These are phyloP conservation scores for Calonectria naviculata DNA, from an alignment of 2,329 filamentous ascomycete species.

Conservation along the genomic window DNA sequence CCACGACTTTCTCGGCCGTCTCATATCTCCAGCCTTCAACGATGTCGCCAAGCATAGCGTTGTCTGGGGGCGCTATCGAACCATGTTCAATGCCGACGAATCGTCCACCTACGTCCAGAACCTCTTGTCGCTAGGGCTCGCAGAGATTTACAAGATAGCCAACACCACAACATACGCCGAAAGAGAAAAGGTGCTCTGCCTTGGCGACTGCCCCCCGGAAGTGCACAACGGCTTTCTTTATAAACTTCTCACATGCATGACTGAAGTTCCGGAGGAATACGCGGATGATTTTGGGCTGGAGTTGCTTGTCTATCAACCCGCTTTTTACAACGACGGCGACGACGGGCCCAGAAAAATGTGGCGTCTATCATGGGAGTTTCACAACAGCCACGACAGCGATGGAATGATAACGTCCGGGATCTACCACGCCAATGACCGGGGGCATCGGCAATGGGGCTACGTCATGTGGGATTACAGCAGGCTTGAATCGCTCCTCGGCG, in stretches of 20 bases:
- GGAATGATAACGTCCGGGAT: not conserved
- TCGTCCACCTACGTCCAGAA: not conserved
- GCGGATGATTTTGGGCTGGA: not conserved
- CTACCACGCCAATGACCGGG: not conserved
- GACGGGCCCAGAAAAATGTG: not conserved
- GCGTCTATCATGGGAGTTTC: not conserved
- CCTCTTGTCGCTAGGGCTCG: not conserved
- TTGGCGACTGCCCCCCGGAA: not conserved
- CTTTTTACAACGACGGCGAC: not conserved
- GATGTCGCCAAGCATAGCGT: not conserved
- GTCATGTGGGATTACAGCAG: not conserved
- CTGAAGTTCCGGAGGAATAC: not conserved
- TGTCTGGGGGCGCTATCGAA: not conserved
- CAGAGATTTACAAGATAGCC: not conserved
- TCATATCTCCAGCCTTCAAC: not conserved
- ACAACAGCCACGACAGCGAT: not conserved
- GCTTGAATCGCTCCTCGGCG: not conserved
- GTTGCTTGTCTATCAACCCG: not conserved
- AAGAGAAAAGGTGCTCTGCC: not conserved
- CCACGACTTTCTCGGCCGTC: not conserved
- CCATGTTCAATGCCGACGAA: not conserved
- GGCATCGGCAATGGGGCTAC: not conserved
- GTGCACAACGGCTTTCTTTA: not conserved
- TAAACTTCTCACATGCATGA: not conserved
- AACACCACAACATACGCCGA: not conserved